These are phyloP conservation scores for Panicum miliaceum DNA, from an alignment of 176 grass and related monocot species.

Conservation along the genomic window DNA sequence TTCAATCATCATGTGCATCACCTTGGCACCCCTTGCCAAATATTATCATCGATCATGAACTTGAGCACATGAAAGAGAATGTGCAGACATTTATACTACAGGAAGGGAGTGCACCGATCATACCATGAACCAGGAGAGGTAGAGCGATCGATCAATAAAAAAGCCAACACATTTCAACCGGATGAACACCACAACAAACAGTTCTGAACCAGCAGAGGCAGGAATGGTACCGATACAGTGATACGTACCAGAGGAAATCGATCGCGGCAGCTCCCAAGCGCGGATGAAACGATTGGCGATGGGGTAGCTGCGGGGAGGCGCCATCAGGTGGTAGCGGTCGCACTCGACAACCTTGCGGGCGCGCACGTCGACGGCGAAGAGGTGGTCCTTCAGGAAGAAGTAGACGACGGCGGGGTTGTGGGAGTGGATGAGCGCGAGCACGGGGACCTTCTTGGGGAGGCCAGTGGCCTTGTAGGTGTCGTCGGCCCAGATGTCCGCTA, in stretches of 20 bases:
- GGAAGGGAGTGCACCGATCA: too few relatives aligned
- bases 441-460: not conserved
- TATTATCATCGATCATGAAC: not conserved
- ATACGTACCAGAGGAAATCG: not conserved
- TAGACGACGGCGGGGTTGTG: constrained; percentile 4
- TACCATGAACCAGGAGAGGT: too few relatives aligned
- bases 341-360: not conserved
- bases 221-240: not conserved
- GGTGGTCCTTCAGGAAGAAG: not conserved
- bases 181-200: too few relatives aligned
- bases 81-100: too few relatives aligned
- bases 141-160: too few relatives aligned
- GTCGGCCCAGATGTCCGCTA: constrained; percentile 12
- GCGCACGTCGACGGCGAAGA: constrained; percentile 7
- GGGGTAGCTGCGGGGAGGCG: not conserved
- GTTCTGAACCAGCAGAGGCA: too few relatives aligned
- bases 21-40: too few relatives aligned
- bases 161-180: too few relatives aligned
- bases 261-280: constrained; percentile 3
- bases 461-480: constrained; percentile 12
- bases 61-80: not conserved
- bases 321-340: not conserved
- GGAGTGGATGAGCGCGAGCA: constrained; percentile 22
- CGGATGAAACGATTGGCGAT: constrained; percentile 1
- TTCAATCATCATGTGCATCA: too few relatives aligned